Percentiles rank a stretch among this genome's conserved stretches.
Conservation (phyloP, 1,139 yeast species). For the Meyerozyma guilliermondii region DNA sequence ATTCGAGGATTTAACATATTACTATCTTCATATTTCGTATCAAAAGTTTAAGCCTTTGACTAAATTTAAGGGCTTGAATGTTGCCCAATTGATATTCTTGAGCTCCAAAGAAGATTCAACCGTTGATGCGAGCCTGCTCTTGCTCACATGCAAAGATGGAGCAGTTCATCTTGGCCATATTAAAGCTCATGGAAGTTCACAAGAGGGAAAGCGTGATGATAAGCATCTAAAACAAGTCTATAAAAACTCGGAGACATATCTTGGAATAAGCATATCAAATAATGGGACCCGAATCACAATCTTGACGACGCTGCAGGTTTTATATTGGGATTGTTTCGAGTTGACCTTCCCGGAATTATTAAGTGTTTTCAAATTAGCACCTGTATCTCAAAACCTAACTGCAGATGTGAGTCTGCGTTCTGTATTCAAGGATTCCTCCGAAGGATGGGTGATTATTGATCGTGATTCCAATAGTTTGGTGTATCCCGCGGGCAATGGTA, state of each 20-base stretch:
- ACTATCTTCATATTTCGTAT: slow-evolving; percentile 29
- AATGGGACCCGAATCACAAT: slow-evolving; percentile 11
- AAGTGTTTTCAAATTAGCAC: slow-evolving; percentile 24
- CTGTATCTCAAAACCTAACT: slow-evolving; percentile 11
- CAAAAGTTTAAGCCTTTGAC: slow-evolving; percentile 29
- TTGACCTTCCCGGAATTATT: slow-evolving; percentile 22
- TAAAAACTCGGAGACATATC: slow-evolving; percentile 20
- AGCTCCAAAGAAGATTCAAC: slow-evolving; percentile 5
- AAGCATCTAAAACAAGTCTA: slow-evolving; percentile 28
- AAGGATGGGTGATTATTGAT: slow-evolving; percentile 11
- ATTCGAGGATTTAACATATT: slow-evolving; percentile 19
- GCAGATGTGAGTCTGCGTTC: slow-evolving; percentile 8
- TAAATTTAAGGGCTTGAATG: slow-evolving; percentile 24
- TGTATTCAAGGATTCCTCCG: slow-evolving; percentile 12
- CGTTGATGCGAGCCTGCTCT: slow-evolving; percentile 18
- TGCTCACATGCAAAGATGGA: slow-evolving; percentile 28
- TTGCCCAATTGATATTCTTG: slow-evolving; percentile 22
- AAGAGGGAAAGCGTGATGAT: slow-evolving; percentile 34
- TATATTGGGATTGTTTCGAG: slow-evolving; percentile 35
- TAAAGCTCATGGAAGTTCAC: slow-evolving; percentile 19
- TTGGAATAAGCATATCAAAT: slow-evolving; percentile 1
- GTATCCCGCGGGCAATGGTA: slow-evolving; percentile 24
- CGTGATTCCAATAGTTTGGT: slow-evolving; percentile 14
- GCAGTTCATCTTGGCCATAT: slow-evolving; percentile 22
- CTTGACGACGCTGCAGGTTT: slow-evolving; percentile 3